Base-by-base conservation (phyloP, 306 rosid genomes). In the Myrica gale region DNA sequence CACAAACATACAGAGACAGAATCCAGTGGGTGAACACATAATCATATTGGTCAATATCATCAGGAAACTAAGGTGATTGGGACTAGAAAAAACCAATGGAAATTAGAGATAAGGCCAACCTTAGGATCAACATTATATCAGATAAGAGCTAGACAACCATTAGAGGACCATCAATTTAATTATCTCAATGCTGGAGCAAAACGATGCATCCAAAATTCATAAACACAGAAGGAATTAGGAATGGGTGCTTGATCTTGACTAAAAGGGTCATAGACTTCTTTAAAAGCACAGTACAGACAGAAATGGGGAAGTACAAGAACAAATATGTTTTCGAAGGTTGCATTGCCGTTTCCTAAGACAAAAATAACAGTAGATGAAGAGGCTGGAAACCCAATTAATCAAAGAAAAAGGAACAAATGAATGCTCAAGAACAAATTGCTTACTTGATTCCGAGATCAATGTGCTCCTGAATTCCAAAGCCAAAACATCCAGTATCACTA, bases 381-480 rank as follows among this genome's bases (percentile, higher is more conserved):
- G 37, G 37, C 32, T 17, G 23, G 7, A 41, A 42, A 26, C 15
- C 70, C 47, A 9, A 7, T 8, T 43, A 17, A 7, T 8, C 4
- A 66, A 60, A 41, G 7, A 26, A 61, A 68, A 45, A 3, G 41
- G 20, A 10, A 47, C 7, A 67, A n/a, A 16, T 10, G 7, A 21
- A 23, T 11, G 12, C 19, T 43, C 48, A 71, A 65, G 2, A 23
- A 39, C n/a, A 52, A 10, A 48, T n/a, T 23, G n/a, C 97, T 86
- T 81, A 88, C 97, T 90, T 90, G 82, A 92, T 90, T 66, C 98
- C 96, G 53, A 90, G 50, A 84, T 92, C 96, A 55, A 90, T 90
- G 69, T 92, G 98, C 88, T 90, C 94, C 79, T 92, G 96, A 73
- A 92, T 92, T 65, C 98, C 98, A 70, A 90, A 92, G 23, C 98